phyloP scores from a whole-genome alignment of 2,329 filamentous ascomycete genomes.

The Akanthomyces dipterigenus region DNA sequence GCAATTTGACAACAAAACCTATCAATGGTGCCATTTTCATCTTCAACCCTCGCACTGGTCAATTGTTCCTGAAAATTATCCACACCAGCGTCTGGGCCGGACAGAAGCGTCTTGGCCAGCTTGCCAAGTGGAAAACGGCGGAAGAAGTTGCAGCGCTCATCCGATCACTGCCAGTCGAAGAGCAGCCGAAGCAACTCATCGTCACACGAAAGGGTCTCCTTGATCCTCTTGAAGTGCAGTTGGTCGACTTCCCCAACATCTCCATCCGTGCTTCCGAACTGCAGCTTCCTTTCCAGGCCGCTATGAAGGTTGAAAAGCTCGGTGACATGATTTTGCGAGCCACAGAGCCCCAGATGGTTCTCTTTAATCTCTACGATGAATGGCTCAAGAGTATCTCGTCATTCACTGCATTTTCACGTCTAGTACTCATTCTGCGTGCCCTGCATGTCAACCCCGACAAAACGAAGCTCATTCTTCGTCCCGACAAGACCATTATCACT shows the following conservation, averaged over 20 bases:
- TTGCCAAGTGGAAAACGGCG: slow-evolving; percentile 99
- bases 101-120: slow-evolving; percentile 95
- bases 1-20: slow-evolving; percentile 96
- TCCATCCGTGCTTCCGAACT: slow-evolving; percentile 96
- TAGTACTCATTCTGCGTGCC: slow-evolving; percentile 87
- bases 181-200: slow-evolving; percentile 97
- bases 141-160: slow-evolving; percentile 99
- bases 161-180: slow-evolving; percentile 89
- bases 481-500: slow-evolving; percentile 96
- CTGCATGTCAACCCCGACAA: slow-evolving; percentile 98
- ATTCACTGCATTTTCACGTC: slow-evolving; percentile 94
- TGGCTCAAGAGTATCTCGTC: slow-evolving; percentile 98
- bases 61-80: slow-evolving; percentile 98
- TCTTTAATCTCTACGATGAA: slow-evolving; percentile 98
- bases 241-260: slow-evolving; percentile 98
- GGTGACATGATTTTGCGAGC: slow-evolving; percentile 98
- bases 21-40: slow-evolving; percentile 99
- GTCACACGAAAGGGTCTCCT: slow-evolving; percentile 95
- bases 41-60: slow-evolving; percentile 97
- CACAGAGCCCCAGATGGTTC: slow-evolving; percentile 98
- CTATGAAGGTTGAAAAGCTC: slow-evolving; percentile 99
- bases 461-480: slow-evolving; percentile 89
- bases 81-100: slow-evolving; percentile 99
- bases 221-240: slow-evolving; percentile 92
- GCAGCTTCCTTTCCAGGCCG: slow-evolving; percentile 96